Conservation (phyloP, 257 asterid genomes). For the Nemophila menziesii region DNA sequence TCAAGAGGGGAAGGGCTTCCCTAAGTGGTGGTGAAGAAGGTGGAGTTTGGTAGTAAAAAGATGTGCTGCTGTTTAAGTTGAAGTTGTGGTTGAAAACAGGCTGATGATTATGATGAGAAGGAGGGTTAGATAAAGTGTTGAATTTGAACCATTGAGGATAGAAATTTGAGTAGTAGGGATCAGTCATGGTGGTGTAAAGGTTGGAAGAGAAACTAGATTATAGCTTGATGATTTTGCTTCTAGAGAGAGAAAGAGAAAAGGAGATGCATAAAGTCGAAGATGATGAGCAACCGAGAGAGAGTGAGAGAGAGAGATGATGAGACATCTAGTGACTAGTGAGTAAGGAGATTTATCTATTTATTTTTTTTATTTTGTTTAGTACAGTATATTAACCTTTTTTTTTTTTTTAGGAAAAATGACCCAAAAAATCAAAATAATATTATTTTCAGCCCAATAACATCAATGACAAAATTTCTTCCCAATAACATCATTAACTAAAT, state of each 20-base stretch:
- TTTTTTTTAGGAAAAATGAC: neutral
- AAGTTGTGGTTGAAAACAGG: slow-evolving; percentile 5
- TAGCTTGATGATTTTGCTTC: neutral
- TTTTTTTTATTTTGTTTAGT: no score
- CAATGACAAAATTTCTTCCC: no score
- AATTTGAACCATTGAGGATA: slow-evolving; percentile 14
- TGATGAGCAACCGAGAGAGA: slow-evolving; percentile 1
- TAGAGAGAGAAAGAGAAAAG: neutral
- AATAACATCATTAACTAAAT: no score
- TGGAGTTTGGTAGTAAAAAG: slow-evolving; percentile 1
- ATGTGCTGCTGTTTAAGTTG: slow-evolving; percentile 2
- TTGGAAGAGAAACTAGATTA: neutral
- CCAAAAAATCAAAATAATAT: no score
- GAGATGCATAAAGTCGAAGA: slow-evolving; percentile 1
- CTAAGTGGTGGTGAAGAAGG: slow-evolving; percentile 25
- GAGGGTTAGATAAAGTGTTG: slow-evolving; percentile 8
- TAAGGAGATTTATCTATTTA: neutral
- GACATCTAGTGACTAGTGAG: slow-evolving; percentile 2
- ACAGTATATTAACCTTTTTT: no score
- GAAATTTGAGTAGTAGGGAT: slow-evolving; percentile 15
- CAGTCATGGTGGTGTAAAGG: slow-evolving; percentile 14
- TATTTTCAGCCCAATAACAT: no score
- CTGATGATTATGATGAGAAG: neutral
- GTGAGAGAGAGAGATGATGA: slow-evolving; percentile 5
- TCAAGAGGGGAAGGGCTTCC: slow-evolving; percentile 28